phyloP scores from a whole-genome alignment of 2,329 filamentous ascomycete species.

The Monosporascus sp. region DNA sequence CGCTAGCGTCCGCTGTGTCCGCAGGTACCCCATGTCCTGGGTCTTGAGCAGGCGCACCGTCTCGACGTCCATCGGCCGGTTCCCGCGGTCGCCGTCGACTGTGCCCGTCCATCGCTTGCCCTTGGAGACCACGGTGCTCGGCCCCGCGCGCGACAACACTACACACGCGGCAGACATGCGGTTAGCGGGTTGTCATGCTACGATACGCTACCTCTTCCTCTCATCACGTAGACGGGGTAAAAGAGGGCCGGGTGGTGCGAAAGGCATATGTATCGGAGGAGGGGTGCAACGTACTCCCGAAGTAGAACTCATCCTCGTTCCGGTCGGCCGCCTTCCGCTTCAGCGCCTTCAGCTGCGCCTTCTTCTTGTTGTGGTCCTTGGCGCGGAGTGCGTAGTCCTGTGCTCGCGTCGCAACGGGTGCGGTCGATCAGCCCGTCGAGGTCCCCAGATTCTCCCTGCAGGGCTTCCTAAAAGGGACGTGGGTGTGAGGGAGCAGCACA shows the following conservation, averaged over 20 bases:
- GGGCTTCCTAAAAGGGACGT: too few species aligned
- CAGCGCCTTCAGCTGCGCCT: conserved; percentile 53
- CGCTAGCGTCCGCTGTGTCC: conserved; percentile 56
- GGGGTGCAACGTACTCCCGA: conserved; percentile 38
- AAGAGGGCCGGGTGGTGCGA: background rate
- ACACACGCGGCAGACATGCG: background rate
- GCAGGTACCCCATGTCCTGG: conserved; percentile 61
- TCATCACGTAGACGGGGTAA: too few species aligned
- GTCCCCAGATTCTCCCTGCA: too few species aligned
- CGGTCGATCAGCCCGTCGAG: too few species aligned
- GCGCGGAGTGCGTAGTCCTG: conserved; percentile 62
- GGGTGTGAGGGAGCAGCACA: background rate
- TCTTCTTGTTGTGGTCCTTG: conserved; percentile 62
- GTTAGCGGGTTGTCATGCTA: too few species aligned
- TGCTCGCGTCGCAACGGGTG: background rate
- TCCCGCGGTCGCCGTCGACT: conserved; percentile 53
- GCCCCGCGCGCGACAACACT: conserved; percentile 56
- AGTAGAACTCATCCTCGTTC: conserved; percentile 71
- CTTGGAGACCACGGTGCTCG: conserved; percentile 42
- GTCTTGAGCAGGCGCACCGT: conserved; percentile 61
- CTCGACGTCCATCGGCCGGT: conserved; percentile 49
- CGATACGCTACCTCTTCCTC: too few species aligned
- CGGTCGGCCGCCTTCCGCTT: conserved; percentile 57
- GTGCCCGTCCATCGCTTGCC: conserved; percentile 51
- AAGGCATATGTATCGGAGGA: background rate